These are phyloP conservation scores for Puccinia coronata DNA, from an alignment of 1,284 basidiomycete genomes.

Conservation along the genomic window DNA sequence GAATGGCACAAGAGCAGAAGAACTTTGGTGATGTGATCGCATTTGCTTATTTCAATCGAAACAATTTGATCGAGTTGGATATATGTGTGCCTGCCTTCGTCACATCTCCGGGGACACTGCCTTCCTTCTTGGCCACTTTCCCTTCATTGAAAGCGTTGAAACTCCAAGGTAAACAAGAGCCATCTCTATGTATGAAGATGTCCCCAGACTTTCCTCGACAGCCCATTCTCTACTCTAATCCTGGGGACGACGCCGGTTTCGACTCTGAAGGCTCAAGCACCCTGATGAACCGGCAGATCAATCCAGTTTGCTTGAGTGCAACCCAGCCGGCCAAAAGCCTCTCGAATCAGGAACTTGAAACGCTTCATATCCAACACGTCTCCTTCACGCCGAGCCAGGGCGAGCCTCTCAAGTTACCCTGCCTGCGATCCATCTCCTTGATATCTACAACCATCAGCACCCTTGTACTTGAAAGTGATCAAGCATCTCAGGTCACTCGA, in stretches of 20 bases:
- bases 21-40: conserved; percentile 15
- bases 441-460: not conserved
- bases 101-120: not conserved
- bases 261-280: not conserved
- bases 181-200: not conserved
- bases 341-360: not conserved
- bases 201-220: not conserved
- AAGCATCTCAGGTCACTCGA: not conserved
- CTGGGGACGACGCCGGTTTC: not conserved
- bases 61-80: not conserved
- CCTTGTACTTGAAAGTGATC: not conserved
- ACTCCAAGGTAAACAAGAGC: not conserved
- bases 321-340: not conserved
- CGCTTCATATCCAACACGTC: not conserved
- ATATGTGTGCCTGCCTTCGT: not conserved
- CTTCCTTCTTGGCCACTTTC: conserved; percentile 12
- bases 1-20: not conserved
- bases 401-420: not conserved
- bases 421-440: conserved; percentile 12
- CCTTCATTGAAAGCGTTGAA: not conserved
- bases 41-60: conserved; percentile 3
- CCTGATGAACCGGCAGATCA: no score
- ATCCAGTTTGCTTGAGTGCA: not conserved
- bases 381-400: conserved; percentile 2
- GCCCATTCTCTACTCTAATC: not conserved